phyloP scores from a whole-genome alignment of 768 basidiomycete species.

The Naganishia vishniacii region DNA sequence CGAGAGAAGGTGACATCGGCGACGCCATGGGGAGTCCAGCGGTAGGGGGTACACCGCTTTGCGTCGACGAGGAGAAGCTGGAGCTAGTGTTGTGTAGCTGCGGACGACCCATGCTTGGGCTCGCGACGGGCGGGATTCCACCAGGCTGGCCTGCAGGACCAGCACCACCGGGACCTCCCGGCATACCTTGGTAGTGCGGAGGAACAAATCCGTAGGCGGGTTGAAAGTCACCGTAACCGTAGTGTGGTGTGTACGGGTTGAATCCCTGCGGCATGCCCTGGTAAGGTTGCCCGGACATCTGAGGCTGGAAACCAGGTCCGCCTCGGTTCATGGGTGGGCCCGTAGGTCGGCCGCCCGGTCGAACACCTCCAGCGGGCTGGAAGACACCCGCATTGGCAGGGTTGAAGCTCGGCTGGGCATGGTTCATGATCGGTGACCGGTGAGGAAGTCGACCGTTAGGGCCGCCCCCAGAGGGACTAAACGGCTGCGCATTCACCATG shows the following conservation, averaged over 20 bases:
- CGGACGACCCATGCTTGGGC: constrained; percentile 7
- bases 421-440: constrained; percentile 32
- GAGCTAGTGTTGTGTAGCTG: constrained; percentile 5
- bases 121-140: not conserved
- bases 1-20: constrained; percentile 4
- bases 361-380: constrained; percentile 10
- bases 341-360: not conserved
- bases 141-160: not conserved
- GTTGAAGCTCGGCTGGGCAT: constrained; percentile 32
- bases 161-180: constrained; percentile 6
- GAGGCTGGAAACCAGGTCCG: not conserved
- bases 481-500: not conserved
- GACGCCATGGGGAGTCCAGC: constrained; percentile 1
- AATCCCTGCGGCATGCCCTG: constrained; percentile 4
- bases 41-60: not conserved
- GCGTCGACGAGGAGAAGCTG: constrained; percentile 1
- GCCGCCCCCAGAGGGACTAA: not conserved
- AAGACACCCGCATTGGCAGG: constrained; percentile 21
- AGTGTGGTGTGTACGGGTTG: not conserved
- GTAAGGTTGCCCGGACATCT: constrained; percentile 1
- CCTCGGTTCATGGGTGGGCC: constrained; percentile 1
- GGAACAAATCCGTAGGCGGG: not conserved
- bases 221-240: not conserved
- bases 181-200: constrained; percentile 4
- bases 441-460: not conserved